Conservation (phyloP, 768 basidiomycete species). For the Podaxis sp. region DNA sequence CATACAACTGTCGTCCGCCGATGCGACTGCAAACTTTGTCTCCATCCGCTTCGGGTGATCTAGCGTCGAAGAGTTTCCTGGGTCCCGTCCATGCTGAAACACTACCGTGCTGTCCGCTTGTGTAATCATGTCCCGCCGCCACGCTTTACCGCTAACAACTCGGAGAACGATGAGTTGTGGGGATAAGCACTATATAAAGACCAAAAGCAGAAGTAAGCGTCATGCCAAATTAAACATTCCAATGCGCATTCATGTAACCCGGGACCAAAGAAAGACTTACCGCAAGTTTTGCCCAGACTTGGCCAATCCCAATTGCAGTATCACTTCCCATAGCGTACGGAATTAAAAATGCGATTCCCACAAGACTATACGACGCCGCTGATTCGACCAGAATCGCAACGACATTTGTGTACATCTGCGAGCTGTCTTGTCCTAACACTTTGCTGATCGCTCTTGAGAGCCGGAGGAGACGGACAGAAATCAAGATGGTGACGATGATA, state of each 20-base stretch:
- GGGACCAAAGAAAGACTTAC: constrained; percentile 20
- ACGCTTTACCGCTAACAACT: constrained; percentile 11
- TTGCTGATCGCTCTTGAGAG: constrained; percentile 16
- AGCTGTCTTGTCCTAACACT: constrained; percentile 27
- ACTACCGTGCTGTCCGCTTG: constrained; percentile 9
- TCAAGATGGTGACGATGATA: constrained; percentile 34
- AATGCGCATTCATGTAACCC: not conserved
- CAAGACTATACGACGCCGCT: constrained; percentile 33
- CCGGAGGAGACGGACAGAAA: constrained; percentile 31
- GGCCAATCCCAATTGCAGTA: constrained; percentile 30
- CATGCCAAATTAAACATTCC: not conserved
- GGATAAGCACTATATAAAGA: constrained; percentile 6
- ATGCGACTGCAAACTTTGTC: not conserved
- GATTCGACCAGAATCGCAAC: constrained; percentile 34
- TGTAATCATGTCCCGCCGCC: constrained; percentile 10
- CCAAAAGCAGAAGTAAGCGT: not conserved
- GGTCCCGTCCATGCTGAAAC: not conserved
- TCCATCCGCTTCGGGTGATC: not conserved
- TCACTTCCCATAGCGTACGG: constrained; percentile 30
- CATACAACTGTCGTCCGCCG: not conserved
- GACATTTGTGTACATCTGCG: constrained; percentile 33
- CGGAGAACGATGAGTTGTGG: constrained; percentile 12
- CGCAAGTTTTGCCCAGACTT: constrained; percentile 37
- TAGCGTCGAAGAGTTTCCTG: not conserved
- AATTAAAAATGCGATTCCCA: constrained; percentile 34